A percentile compares a stretch with the other conserved stretches of the same genome.
These are phyloP conservation scores for Aspergillus tamarii DNA, from an alignment of 2,329 filamentous ascomycete species.

Conservation along the genomic window DNA sequence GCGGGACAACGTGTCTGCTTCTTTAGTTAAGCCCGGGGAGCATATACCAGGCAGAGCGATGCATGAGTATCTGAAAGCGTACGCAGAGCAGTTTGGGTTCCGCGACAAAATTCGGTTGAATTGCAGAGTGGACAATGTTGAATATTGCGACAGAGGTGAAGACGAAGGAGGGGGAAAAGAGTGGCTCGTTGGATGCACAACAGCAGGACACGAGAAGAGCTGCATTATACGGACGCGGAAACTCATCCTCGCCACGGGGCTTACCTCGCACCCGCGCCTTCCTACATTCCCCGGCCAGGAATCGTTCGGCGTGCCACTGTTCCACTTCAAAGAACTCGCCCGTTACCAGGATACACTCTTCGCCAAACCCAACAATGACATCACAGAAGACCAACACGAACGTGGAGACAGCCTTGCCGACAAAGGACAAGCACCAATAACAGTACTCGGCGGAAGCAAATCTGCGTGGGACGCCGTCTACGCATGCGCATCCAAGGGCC, in stretches of 20 bases:
- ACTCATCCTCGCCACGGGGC: background rate
- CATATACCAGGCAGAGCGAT: background rate
- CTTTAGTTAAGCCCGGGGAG: background rate
- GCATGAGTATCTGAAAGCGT: background rate
- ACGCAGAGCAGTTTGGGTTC: background rate
- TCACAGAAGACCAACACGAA: background rate
- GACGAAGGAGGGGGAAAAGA: background rate
- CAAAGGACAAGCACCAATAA: background rate
- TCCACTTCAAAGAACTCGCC: background rate
- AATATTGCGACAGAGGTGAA: background rate
- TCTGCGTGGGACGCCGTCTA: background rate
- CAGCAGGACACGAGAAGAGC: background rate
- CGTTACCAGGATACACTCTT: background rate
- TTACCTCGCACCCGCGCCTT: background rate
- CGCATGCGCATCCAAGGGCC: background rate
- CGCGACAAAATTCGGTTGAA: background rate
- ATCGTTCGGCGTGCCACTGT: background rate
- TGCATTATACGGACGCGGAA: background rate
- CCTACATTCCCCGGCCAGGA: background rate
- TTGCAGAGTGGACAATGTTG: background rate
- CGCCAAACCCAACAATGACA: background rate
- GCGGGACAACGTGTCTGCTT: background rate
- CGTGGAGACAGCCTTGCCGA: background rate
- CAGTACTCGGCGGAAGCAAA: background rate
- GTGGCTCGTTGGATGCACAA: background rate